Conservation (phyloP, 257 asterid genomes). For the Solanum etuberosum region DNA sequence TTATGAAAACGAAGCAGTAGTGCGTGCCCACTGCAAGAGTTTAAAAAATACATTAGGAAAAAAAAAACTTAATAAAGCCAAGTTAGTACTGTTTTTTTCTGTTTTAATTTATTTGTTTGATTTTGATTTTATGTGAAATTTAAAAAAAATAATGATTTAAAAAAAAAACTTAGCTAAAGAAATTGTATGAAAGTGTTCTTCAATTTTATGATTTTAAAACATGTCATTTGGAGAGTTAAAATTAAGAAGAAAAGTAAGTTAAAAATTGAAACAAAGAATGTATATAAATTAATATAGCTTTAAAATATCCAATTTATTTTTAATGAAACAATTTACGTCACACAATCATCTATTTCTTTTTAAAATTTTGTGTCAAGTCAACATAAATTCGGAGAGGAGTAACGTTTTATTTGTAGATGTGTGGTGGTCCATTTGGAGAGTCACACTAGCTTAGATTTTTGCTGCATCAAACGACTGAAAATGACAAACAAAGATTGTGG, state of each 20-base stretch:
- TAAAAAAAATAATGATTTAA: no score
- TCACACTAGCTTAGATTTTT: slow-evolving; percentile 1
- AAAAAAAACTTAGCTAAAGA: no score
- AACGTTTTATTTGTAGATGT: background rate
- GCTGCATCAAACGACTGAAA: slow-evolving; percentile 7
- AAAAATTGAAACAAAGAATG: no score
- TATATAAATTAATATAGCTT: no score
- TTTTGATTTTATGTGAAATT: no score
- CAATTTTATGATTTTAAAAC: no score
- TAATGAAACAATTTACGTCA: background rate
- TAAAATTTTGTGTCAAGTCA: no score
- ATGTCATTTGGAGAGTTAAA: background rate
- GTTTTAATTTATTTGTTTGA: background rate
- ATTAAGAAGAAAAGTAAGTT: no score
- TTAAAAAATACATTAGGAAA: background rate
- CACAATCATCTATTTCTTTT: no score
- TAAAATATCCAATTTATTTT: no score
- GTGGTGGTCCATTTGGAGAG: background rate
- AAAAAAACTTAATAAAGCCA: background rate
- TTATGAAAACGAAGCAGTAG: background rate
- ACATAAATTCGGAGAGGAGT: no score
- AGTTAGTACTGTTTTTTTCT: background rate
- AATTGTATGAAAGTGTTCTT: no score
- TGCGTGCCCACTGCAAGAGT: background rate
- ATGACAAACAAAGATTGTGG: background rate